Conservation (phyloP, 2,329 filamentous ascomycete genomes). For the Dactylonectria macrodidyma region DNA sequence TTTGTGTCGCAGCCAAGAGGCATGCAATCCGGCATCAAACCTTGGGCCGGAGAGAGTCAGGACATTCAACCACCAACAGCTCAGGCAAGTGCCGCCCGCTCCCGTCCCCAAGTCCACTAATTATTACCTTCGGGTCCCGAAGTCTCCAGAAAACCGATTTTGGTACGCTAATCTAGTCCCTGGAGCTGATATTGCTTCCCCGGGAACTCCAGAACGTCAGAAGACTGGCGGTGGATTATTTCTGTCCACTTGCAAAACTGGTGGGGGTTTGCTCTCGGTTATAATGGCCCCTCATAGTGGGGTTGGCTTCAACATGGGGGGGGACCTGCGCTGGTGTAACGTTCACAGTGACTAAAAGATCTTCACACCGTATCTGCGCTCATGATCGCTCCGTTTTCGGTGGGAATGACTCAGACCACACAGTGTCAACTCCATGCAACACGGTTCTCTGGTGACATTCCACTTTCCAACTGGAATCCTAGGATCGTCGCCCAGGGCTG, state of each 20-base stretch:
- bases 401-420: constrained; percentile 38
- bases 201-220: background rate
- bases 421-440: constrained; percentile 33
- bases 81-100: constrained; percentile 2
- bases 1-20: background rate
- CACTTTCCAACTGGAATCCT: constrained; percentile 23
- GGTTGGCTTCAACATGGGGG: constrained; percentile 26
- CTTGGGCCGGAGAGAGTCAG: background rate
- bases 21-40: background rate
- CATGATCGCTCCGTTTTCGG: background rate
- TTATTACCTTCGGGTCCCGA: background rate
- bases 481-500: constrained; percentile 27
- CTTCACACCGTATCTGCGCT: constrained; percentile 1
- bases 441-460: constrained; percentile 32
- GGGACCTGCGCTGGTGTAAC: constrained; percentile 4
- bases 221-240: constrained; percentile 28
- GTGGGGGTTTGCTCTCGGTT: constrained; percentile 13
- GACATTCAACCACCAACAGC: background rate
- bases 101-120: background rate
- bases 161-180: constrained; percentile 28
- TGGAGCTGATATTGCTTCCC: constrained; percentile 27
- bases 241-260: constrained; percentile 20
- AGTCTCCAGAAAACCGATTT: background rate
- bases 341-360: constrained; percentile 2
- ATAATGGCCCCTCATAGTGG: constrained; percentile 13